Evolutionary conservation across 371 early-diverging fungal species (phyloP).

Genomic region (Mucor piriformis): DNA sequence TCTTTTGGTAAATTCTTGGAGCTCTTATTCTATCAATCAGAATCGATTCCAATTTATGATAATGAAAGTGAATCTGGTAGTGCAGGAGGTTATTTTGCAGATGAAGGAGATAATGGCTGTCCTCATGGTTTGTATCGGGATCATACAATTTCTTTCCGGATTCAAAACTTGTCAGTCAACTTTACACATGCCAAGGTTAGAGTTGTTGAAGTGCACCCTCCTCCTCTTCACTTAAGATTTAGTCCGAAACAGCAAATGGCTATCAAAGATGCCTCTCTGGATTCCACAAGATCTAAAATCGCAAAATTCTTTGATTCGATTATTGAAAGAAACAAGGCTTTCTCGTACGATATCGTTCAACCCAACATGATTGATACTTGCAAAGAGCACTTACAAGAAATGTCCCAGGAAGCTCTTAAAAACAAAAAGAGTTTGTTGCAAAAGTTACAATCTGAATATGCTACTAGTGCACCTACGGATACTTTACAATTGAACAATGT

Average conservation of each 20-base stretch:
- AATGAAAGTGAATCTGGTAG: neutral
- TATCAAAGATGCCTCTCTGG: conserved; percentile 69
- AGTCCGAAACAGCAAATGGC: conserved; percentile 55
- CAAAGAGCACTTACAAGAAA: conserved; percentile 60
- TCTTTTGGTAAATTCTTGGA: conserved; percentile 97
- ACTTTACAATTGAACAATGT: conserved; percentile 78
- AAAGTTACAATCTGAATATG: conserved; percentile 76
- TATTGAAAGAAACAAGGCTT: conserved; percentile 59
- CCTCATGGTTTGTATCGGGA: conserved; percentile 80
- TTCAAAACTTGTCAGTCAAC: conserved; percentile 72
- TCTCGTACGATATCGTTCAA: conserved; percentile 66
- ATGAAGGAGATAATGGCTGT: conserved; percentile 53
- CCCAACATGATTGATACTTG: conserved; percentile 67
- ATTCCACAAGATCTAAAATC: conserved; percentile 59
- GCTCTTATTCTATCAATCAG: conserved; percentile 77
- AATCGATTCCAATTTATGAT: conserved; percentile 29
- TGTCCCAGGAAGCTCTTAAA: conserved; percentile 65
- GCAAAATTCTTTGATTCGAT: conserved; percentile 75
- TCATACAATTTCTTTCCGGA: conserved; percentile 78
- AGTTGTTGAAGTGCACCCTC: conserved; percentile 80
- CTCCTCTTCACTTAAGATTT: conserved; percentile 71
- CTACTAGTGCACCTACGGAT: conserved; percentile 78
- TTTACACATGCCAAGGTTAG: conserved; percentile 78
- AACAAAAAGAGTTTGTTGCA: conserved; percentile 83
- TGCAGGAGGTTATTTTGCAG: neutral